Evolutionary conservation across 2,329 filamentous ascomycete genomes (phyloP).

Genomic region (Lecanosticta acicola): DNA sequence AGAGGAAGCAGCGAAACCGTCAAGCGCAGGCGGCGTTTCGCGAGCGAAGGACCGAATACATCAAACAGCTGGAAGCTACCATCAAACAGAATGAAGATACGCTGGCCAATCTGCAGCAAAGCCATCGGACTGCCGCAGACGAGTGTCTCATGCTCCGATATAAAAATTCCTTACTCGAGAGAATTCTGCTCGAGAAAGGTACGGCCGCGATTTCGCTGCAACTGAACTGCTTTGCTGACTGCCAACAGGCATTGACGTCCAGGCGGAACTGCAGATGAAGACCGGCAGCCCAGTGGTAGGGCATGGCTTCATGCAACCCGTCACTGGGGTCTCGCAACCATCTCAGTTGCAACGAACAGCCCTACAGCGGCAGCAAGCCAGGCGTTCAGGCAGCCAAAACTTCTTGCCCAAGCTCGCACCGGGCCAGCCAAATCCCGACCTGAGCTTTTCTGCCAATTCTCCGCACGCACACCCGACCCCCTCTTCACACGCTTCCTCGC

Average conservation of each 20-base stretch:
- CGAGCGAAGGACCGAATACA: slow-evolving; percentile 95
- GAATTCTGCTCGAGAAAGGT: slow-evolving; percentile 96
- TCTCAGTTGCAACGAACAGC: slow-evolving; percentile 70
- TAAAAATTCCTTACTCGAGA: slow-evolving; percentile 93
- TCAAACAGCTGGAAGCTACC: slow-evolving; percentile 95
- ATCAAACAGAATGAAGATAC: slow-evolving; percentile 97
- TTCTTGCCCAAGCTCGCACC: slow-evolving; percentile 35
- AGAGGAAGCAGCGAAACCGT: slow-evolving; percentile 93
- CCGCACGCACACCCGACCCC: slow-evolving; percentile 76
- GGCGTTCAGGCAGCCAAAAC: slow-evolving; percentile 31
- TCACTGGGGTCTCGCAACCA: slow-evolving; percentile 18
- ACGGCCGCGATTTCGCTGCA: neutral
- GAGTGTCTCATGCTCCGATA: slow-evolving; percentile 98
- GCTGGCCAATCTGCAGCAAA: slow-evolving; percentile 84
- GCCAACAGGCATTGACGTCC: slow-evolving; percentile 80
- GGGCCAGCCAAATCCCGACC: slow-evolving; percentile 37
- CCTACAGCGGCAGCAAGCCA: slow-evolving; percentile 62
- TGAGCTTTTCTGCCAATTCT: slow-evolving; percentile 49
- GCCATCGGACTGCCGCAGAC: slow-evolving; percentile 88
- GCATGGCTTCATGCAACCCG: slow-evolving; percentile 53
- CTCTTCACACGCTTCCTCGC: slow-evolving; percentile 70
- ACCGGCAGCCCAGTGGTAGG: slow-evolving; percentile 77
- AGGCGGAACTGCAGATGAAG: slow-evolving; percentile 89
- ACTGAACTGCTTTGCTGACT: slow-evolving; percentile 13
- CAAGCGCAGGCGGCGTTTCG: slow-evolving; percentile 97